Conservation (phyloP, 345 rosid species). For the Rhizophora apiculata region DNA sequence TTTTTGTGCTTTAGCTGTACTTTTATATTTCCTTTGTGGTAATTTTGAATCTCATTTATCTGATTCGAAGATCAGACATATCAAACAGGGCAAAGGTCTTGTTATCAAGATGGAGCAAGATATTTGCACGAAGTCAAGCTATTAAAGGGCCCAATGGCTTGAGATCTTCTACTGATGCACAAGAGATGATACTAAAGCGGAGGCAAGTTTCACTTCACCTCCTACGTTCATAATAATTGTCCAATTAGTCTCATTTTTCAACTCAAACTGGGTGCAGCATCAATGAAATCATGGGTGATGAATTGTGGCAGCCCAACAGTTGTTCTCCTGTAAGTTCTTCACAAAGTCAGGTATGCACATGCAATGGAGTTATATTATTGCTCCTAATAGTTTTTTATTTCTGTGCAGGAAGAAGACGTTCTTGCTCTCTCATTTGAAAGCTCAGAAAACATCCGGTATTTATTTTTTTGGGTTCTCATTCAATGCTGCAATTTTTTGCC, state of each 20-base stretch:
- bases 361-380: constrained; percentile 1
- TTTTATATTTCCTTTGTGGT: constrained; percentile 17
- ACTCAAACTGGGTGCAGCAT: constrained; percentile 52
- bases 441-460: constrained; percentile 57
- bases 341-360: constrained; percentile 9
- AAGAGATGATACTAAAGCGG: constrained; percentile 69
- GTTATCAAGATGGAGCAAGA: constrained; percentile 87
- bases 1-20: constrained; percentile 7
- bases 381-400: constrained; percentile 24
- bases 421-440: constrained; percentile 48
- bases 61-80: constrained; percentile 99
- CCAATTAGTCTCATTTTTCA: constrained; percentile 26
- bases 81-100: constrained; percentile 96
- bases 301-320: constrained; percentile 44
- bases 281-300: constrained; percentile 75
- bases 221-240: constrained; percentile 10
- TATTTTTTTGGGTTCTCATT: constrained; percentile 2
- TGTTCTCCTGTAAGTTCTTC: constrained; percentile 52
- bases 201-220: constrained; percentile 52
- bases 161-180: constrained; percentile 49
- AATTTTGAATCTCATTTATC: constrained; percentile 65
- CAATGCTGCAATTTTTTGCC: background rate
- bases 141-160: constrained; percentile 65
- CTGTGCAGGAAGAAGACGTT: constrained; percentile 57
- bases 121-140: constrained; percentile 71